phyloP scores from a whole-genome alignment of 2,329 filamentous ascomycete species.

The Paecilomyces fulvus region DNA sequence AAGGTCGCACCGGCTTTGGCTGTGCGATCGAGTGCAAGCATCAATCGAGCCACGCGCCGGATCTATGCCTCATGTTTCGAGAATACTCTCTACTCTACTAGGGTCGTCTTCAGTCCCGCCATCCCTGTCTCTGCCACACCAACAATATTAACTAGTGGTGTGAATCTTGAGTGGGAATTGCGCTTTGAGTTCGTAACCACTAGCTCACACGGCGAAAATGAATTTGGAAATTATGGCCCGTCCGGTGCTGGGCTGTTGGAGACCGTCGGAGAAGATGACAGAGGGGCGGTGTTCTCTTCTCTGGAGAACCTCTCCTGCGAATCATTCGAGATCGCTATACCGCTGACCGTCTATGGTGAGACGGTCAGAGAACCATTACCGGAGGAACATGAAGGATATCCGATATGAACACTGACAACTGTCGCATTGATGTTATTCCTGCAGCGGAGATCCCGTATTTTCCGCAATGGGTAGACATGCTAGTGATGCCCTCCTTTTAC shows the following conservation, averaged over 20 bases:
- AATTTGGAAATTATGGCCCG: conserved; percentile 17
- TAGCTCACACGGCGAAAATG: conserved; percentile 34
- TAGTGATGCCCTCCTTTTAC: background rate
- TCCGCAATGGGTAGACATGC: background rate
- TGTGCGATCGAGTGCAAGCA: conserved; percentile 73
- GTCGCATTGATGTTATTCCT: background rate
- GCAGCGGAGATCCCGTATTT: background rate
- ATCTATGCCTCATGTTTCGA: conserved; percentile 71
- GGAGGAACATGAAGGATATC: conserved; percentile 33
- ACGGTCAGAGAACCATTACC: conserved; percentile 36
- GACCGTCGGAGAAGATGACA: conserved; percentile 67
- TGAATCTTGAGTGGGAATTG: conserved; percentile 81
- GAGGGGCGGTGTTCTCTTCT: conserved; percentile 68
- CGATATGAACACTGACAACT: conserved; percentile 21
- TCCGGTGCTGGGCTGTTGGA: conserved; percentile 57
- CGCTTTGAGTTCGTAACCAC: conserved; percentile 88
- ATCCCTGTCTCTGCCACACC: conserved; percentile 80
- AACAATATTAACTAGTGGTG: conserved; percentile 82
- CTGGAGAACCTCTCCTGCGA: conserved; percentile 73
- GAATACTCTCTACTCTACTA: conserved; percentile 70
- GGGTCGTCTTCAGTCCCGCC: conserved; percentile 71
- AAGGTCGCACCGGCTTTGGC: conserved; percentile 72
- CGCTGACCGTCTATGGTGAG: conserved; percentile 67
- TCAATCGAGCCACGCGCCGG: conserved; percentile 77
- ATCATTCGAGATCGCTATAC: conserved; percentile 83